phyloP scores from a whole-genome alignment of 441 rosid genomes.

The Isatis lusitanica region DNA sequence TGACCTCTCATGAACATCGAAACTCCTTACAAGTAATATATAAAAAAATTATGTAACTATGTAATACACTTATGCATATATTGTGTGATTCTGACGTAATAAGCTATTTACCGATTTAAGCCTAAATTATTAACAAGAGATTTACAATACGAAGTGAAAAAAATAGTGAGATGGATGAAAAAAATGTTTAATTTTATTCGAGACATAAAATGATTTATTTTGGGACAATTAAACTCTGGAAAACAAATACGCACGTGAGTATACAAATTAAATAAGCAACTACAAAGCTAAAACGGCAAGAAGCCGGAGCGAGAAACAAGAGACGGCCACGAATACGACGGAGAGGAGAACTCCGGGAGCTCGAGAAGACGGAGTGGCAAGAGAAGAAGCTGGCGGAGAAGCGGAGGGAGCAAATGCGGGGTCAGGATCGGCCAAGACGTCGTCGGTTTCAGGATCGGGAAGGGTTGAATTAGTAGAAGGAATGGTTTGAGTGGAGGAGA shows the following conservation, averaged over 20 bases:
- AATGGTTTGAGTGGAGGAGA: slow-evolving; percentile 69
- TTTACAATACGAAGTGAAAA: neutral
- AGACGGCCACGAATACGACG: slow-evolving; percentile 19
- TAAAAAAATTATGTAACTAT: neutral
- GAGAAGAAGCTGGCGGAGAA: slow-evolving; percentile 48
- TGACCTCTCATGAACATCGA: neutral
- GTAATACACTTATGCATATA: slow-evolving; percentile 4
- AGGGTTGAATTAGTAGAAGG: slow-evolving; percentile 68
- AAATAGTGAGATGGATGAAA: neutral
- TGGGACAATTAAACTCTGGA: slow-evolving; percentile 19
- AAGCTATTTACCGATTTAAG: neutral
- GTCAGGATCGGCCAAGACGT: slow-evolving; percentile 41
- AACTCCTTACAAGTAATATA: neutral
- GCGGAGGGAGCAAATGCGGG: slow-evolving; percentile 53
- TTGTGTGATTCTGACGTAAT: neutral
- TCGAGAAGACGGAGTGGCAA: slow-evolving; percentile 27
- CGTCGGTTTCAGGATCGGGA: slow-evolving; percentile 54
- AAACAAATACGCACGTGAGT: slow-evolving; percentile 13
- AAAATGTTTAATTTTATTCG: neutral
- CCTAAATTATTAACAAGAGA: neutral
- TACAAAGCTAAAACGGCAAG: slow-evolving; percentile 24
- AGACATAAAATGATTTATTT: neutral
- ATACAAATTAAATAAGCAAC: neutral
- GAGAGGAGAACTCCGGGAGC: slow-evolving; percentile 2
- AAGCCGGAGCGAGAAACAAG: slow-evolving; percentile 38